These are phyloP conservation scores for Chenopodium quinoa DNA, from an alignment of 148 eudicot genomes.

Conservation along the genomic window DNA sequence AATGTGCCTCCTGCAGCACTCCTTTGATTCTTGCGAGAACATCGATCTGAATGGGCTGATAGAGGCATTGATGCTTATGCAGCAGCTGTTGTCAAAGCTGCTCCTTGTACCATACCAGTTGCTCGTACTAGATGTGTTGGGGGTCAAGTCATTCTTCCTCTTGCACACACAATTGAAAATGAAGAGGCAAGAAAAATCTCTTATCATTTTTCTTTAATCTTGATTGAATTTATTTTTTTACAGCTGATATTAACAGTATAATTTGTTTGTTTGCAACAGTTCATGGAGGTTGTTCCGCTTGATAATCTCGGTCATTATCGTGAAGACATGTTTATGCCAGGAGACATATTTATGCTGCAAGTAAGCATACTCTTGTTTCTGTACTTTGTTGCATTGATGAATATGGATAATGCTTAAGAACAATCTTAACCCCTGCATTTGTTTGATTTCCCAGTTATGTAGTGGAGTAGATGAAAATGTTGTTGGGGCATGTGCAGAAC, in stretches of 20 bases:
- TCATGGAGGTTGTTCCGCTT: conserved; percentile 90
- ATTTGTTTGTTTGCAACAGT: conserved; percentile 37
- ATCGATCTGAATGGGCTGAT: conserved; percentile 95
- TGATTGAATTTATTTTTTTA: background rate
- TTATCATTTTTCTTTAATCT: background rate
- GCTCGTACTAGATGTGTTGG: conserved; percentile 65
- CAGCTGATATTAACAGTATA: background rate
- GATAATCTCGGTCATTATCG: conserved; percentile 72
- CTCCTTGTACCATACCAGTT: conserved; percentile 69
- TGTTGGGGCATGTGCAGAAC: conserved; percentile 73
- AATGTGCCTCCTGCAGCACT: conserved; percentile 80
- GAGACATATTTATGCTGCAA: conserved; percentile 72
- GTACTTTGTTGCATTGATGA: background rate
- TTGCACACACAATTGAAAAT: conserved; percentile 87
- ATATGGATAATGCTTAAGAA: background rate
- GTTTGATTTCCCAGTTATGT: conserved; percentile 53
- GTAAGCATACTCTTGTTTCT: conserved; percentile 37
- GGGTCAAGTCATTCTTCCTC: conserved; percentile 86
- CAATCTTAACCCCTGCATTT: background rate
- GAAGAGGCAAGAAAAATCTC: conserved; percentile 61
- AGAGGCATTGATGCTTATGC: conserved; percentile 82
- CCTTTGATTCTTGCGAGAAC: conserved; percentile 70
- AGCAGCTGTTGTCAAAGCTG: conserved; percentile 75
- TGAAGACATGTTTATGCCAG: conserved; percentile 77
- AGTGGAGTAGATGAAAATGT: conserved; percentile 88